Evolutionary conservation across 2,329 filamentous ascomycete species (phyloP).

Genomic region (Zymoseptoria brevis): DNA sequence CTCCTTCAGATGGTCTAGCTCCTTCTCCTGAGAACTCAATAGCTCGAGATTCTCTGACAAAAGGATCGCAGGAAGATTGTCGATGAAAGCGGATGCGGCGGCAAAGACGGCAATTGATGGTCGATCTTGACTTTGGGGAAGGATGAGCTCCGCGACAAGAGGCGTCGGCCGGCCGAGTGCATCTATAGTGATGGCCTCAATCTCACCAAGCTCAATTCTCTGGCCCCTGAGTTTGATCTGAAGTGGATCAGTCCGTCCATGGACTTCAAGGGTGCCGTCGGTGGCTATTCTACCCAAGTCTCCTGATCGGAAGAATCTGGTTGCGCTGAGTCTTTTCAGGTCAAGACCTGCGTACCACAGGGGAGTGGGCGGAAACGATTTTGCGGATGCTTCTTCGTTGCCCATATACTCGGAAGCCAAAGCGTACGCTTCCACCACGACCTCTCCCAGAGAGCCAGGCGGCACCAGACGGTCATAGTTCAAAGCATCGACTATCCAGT

Average conservation of each 20-base stretch:
- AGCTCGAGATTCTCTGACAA: background rate
- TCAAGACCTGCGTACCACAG: background rate
- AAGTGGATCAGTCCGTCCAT: background rate
- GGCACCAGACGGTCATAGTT: background rate
- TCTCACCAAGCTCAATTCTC: slow-evolving; percentile 66
- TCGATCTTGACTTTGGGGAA: background rate
- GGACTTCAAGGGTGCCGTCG: background rate
- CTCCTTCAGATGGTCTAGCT: background rate
- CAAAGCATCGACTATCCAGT: background rate
- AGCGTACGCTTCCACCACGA: background rate
- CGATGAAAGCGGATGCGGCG: background rate
- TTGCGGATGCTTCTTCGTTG: background rate
- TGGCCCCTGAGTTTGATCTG: slow-evolving; percentile 74
- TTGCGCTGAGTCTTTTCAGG: background rate
- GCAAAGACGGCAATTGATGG: background rate
- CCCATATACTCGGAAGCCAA: background rate
- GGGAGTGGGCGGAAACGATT: background rate
- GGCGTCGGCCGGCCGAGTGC: background rate
- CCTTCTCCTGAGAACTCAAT: background rate
- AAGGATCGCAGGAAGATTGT: background rate
- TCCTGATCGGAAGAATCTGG: background rate
- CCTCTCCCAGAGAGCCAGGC: background rate
- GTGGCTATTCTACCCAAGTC: background rate
- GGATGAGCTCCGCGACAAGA: background rate
- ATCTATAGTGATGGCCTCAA: slow-evolving; percentile 38